Evolutionary conservation across 768 basidiomycete species (phyloP).

Genomic region (Rhizopogon salebrosus): DNA sequence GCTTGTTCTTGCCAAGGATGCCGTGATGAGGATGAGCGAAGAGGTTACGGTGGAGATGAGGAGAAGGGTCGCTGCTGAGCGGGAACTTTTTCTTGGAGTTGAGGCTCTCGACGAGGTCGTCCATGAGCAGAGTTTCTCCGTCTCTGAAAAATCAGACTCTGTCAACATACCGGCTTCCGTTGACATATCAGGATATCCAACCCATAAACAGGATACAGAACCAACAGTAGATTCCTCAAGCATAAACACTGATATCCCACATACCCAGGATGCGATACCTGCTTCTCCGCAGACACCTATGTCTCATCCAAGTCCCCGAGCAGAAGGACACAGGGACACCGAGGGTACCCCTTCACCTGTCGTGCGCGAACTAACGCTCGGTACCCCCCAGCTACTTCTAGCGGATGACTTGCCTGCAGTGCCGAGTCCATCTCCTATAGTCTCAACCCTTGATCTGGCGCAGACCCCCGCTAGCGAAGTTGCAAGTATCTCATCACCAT

Average conservation of each 20-base stretch:
- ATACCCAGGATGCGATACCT: not conserved
- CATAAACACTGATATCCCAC: not conserved
- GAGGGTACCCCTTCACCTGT: not conserved
- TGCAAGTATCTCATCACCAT: not conserved
- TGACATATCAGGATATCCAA: not conserved
- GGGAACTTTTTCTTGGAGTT: not conserved
- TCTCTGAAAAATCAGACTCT: not conserved
- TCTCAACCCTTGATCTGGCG: constrained; percentile 14
- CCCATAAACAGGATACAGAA: not conserved
- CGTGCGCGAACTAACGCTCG: not conserved
- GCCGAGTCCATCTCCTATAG: constrained; percentile 9
- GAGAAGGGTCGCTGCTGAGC: constrained; percentile 35
- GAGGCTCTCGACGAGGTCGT: not conserved
- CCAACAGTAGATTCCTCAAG: not conserved
- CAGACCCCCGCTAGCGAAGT: constrained; percentile 1
- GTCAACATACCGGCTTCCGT: not conserved
- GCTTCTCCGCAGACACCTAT: not conserved
- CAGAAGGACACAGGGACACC: not conserved
- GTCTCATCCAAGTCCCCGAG: not conserved
- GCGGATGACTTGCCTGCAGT: not conserved
- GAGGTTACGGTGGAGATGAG: constrained; percentile 57
- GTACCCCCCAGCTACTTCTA: not conserved
- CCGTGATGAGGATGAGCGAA: constrained; percentile 45
- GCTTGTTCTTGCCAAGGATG: constrained; percentile 41
- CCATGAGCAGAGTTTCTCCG: not conserved